Evolutionary conservation across 768 basidiomycete genomes (phyloP), one percentile per base, ranked within the genome.

Genomic region (Kwoniella shandongensis): DNA sequence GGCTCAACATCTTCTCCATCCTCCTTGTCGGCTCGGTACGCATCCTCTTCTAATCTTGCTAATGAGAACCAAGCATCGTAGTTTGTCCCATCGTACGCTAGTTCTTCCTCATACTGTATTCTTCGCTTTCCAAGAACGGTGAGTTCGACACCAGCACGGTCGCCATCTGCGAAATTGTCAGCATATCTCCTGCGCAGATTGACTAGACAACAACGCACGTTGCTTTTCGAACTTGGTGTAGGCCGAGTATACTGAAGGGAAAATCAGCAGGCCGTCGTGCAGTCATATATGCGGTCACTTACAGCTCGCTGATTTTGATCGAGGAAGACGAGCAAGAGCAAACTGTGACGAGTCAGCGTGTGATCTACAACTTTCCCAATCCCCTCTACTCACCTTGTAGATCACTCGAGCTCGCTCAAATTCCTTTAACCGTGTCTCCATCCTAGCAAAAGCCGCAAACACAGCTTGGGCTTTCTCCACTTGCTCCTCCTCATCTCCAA

Each of bases 21-120:
- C 13, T 87, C 87, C 63, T 80, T 83, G 23, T 90, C 80, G 57
- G 90, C 86, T 30, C 83, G 79, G 66, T 85, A 83, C 0, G 92
- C 89, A 22, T 86, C 88, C 77, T 98, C 96, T 73, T 98, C 96
- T 30, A 99, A 75, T 17, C 93, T 83, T 20, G 91, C 84, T 66
- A 94, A 94, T 70, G 98, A 96, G 72, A 99, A 97, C 96, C 96
- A 99, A 0, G 88, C 87, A 75, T 98, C 96, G 72, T 97, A 99
- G 75, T 97, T 97, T 40, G 87, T 85, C 0, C 90, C 86, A 62
- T 98, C 91, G 55, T 94, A 88, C 10, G 85, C 75, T 1, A 98
- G 78, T 77, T 99, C 96, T 62, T 99, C 96, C 73, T 99, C 96
- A 70, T 99, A 98, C 69, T 98, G 92, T 54, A 99, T 97, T 36